phyloP scores from a whole-genome alignment of 345 rosid species.

The Adansonia digitata region DNA sequence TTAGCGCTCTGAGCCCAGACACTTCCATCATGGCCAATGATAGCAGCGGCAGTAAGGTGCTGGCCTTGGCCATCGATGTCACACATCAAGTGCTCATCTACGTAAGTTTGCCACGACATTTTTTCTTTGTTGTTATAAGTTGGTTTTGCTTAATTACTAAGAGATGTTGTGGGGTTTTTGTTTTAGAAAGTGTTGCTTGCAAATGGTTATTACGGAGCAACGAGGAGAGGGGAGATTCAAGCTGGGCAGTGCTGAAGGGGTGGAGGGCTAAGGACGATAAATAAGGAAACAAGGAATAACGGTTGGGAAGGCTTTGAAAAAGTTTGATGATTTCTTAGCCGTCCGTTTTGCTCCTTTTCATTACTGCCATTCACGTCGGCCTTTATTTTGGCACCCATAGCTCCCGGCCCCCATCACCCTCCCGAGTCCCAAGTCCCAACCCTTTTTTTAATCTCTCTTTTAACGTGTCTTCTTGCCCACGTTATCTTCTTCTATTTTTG shows the following conservation, averaged over 20 bases:
- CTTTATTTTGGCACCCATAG: constrained; percentile 25
- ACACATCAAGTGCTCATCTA: constrained; percentile 89
- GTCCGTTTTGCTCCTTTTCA: constrained; percentile 9
- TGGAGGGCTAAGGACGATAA: background rate
- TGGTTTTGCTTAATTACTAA: background rate
- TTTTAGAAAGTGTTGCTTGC: background rate
- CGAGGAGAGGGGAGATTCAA: background rate
- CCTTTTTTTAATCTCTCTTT: too few relatives aligned
- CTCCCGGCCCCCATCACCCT: background rate
- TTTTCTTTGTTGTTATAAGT: constrained; percentile 2
- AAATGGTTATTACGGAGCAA: constrained; percentile 13
- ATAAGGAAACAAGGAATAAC: constrained; percentile 13
- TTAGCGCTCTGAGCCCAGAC: constrained; percentile 79
- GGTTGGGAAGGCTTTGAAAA: constrained; percentile 25
- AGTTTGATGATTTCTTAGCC: constrained; percentile 23
- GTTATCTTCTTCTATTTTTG: background rate
- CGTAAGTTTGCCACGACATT: constrained; percentile 94
- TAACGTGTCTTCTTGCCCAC: constrained; percentile 5
- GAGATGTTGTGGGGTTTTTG: background rate
- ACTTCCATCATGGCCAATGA: constrained; percentile 75
- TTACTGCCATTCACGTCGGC: constrained; percentile 34
- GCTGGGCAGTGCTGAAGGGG: background rate
- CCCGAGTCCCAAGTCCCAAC: background rate
- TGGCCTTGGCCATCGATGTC: constrained; percentile 62
- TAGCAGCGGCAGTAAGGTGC: constrained; percentile 67